Evolutionary conservation across 164 flowering plant species (phyloP), one percentile per base, ranked within the genome.

Genomic region (Tetracentron sinense): DNA sequence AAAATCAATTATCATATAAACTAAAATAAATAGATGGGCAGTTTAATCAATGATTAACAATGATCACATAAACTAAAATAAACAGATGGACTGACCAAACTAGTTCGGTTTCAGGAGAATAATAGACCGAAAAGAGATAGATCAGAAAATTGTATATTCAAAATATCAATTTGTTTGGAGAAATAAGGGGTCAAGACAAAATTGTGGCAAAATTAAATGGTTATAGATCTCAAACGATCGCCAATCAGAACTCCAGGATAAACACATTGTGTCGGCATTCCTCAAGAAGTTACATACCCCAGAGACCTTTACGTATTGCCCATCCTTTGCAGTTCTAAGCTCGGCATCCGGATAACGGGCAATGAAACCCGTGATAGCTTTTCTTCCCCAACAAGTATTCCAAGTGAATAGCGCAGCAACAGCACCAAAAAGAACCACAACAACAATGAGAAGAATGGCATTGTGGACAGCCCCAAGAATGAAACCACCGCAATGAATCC

Each of bases 401-500:
- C 98, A 92, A 42, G 79, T 75, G 67, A 89, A 89, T n/a, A 82
- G 72, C 42, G 92, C 80, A 69, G 83, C 82, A 55, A 92, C 90
- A 17, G 74, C 71, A 22, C 76, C 80, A 71, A 86, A 89, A 55
- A 92, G 92, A 65, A 88, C 63, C 64, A 79, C 85, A n/a, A 89
- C 91, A 57, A 89, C 95, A 78, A 88, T 77, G 38, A 92, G 90
- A 64, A 92, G 96, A 75, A 89, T 83, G 49, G 94, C 78, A 69
- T 89, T 92, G 77, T 76, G 90, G 48, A 92, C 97, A 60, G 97
- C 96, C n/a, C 88, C 96, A 61, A 94, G 87, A 70, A 94, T 89
- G 67, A 94, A 94, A 50, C 94, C 94, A 53, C 96, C 96, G 97
- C 96, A 66, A 89, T 86, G 77, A 92, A 86, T 30, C 94, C 96